Conservation (phyloP, 1,284 basidiomycete genomes). For the Puccinia triticina region DNA sequence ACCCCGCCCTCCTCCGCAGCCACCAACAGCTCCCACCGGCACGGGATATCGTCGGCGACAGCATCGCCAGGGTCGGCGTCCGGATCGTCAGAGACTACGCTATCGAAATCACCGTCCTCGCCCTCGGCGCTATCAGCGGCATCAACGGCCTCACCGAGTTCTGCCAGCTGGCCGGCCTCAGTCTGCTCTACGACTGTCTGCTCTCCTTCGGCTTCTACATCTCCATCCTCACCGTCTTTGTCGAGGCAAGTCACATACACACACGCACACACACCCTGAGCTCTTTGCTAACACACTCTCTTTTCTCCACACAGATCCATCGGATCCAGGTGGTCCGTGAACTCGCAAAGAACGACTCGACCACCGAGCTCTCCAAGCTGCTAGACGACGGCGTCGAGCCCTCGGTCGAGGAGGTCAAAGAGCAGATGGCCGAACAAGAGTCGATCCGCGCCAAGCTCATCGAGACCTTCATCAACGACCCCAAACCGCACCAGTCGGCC, state of each 20-base stretch:
- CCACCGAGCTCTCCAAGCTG: conserved; percentile 39
- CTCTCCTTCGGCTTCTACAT: conserved; percentile 88
- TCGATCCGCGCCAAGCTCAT: conserved; percentile 34
- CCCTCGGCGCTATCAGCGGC: conserved; percentile 81
- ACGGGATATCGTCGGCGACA: conserved; percentile 77
- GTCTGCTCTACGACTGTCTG: conserved; percentile 82
- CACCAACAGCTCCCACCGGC: conserved; percentile 60
- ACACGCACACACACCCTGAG: not conserved
- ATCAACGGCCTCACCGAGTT: conserved; percentile 92
- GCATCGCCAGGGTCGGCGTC: conserved; percentile 76
- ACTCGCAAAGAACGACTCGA: conserved; percentile 44
- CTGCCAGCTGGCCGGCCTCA: conserved; percentile 86
- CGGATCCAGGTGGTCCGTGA: conserved; percentile 44
- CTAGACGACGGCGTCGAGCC: conserved; percentile 42
- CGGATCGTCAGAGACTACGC: conserved; percentile 89
- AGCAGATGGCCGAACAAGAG: conserved; percentile 45
- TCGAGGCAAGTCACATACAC: conserved; percentile 66
- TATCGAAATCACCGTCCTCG: conserved; percentile 85
- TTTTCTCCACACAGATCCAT: conserved; percentile 20
- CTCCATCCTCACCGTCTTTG: conserved; percentile 86
- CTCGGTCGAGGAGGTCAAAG: conserved; percentile 40
- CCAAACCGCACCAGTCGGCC: not conserved
- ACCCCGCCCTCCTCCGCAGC: conserved; percentile 60
- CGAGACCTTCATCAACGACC: conserved; percentile 34
- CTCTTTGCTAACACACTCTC: not conserved